These are phyloP conservation scores for Scedosporium apiospermum DNA, from an alignment of 2,329 filamentous ascomycete genomes.

Conservation along the genomic window DNA sequence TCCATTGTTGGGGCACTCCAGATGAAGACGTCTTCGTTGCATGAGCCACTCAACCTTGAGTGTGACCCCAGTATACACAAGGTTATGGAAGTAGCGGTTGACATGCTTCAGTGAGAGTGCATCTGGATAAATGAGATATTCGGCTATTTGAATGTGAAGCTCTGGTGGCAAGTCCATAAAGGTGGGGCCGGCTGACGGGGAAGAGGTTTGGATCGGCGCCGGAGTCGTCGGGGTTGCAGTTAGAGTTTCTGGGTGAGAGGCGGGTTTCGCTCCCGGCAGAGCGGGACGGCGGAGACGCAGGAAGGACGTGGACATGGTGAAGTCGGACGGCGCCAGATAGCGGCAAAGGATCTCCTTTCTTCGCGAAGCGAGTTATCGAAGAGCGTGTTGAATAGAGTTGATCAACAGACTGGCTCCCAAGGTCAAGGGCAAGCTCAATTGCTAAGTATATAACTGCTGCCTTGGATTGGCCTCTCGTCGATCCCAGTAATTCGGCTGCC, in stretches of 20 bases:
- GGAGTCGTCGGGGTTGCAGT: background rate
- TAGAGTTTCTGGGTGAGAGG: background rate
- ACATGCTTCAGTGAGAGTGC: constrained; percentile 62
- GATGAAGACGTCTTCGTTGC: constrained; percentile 49
- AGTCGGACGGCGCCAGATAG: background rate
- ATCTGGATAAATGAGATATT: constrained; percentile 57
- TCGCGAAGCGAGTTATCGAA: background rate
- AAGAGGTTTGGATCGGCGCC: constrained; percentile 16
- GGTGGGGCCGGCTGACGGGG: constrained; percentile 19
- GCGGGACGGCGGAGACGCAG: constrained; percentile 4
- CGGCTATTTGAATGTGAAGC: constrained; percentile 53
- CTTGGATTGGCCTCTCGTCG: background rate
- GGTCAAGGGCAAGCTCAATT: background rate
- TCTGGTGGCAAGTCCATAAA: constrained; percentile 52
- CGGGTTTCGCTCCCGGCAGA: background rate
- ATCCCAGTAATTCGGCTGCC: background rate
- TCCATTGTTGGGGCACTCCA: constrained; percentile 54
- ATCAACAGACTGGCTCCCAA: background rate
- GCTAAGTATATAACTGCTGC: constrained; percentile 1
- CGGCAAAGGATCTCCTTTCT: background rate
- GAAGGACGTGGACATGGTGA: background rate
- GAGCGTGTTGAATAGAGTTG: background rate
- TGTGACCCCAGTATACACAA: constrained; percentile 56
- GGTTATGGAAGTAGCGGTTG: constrained; percentile 49
- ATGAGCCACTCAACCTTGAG: constrained; percentile 63